A percentile compares a stretch with the other conserved stretches of the same genome.
Evolutionary conservation across 371 early-diverging fungal species (phyloP).

Genomic region (Funneliformis caledonium): DNA sequence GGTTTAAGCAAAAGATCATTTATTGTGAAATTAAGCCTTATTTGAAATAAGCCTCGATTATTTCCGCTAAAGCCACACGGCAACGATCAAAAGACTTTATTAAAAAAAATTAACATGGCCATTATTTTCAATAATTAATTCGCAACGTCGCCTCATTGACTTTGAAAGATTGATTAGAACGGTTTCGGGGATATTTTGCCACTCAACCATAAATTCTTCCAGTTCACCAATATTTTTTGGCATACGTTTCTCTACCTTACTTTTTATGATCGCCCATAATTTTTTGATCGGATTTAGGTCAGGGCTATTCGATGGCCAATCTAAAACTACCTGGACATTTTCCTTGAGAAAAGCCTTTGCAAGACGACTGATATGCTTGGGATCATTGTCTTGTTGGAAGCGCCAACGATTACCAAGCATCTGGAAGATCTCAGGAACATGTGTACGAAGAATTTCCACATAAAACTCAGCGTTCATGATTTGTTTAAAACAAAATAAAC

Average conservation of each 20-base stretch:
- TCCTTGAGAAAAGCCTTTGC: not conserved
- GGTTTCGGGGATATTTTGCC: not conserved
- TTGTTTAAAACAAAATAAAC: too few relatives aligned
- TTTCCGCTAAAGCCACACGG: too few relatives aligned
- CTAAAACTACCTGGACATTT: conserved; percentile 4
- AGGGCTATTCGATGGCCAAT: conserved; percentile 31
- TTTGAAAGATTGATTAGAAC: not conserved
- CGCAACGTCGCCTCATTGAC: conserved; percentile 1
- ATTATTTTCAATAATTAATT: conserved; percentile 17
- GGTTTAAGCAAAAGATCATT: too few relatives aligned
- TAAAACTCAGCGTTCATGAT: too few relatives aligned
- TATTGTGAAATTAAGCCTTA: too few relatives aligned
- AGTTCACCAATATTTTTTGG: conserved; percentile 14
- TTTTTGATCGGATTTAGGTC: conserved; percentile 16
- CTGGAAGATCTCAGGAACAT: too few relatives aligned
- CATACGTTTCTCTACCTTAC: not conserved
- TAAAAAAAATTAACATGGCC: conserved; percentile 1
- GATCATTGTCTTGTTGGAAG: conserved; percentile 28
- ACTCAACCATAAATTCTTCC: conserved; percentile 17
- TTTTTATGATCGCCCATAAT: conserved; percentile 16
- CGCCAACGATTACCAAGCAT: not conserved
- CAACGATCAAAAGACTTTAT: not conserved
- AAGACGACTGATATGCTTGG: conserved; percentile 16
- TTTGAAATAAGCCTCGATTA: too few relatives aligned
- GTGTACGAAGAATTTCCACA: too few relatives aligned